phyloP scores from a whole-genome alignment of 306 rosid genomes.

The Sesbania bispinosa region DNA sequence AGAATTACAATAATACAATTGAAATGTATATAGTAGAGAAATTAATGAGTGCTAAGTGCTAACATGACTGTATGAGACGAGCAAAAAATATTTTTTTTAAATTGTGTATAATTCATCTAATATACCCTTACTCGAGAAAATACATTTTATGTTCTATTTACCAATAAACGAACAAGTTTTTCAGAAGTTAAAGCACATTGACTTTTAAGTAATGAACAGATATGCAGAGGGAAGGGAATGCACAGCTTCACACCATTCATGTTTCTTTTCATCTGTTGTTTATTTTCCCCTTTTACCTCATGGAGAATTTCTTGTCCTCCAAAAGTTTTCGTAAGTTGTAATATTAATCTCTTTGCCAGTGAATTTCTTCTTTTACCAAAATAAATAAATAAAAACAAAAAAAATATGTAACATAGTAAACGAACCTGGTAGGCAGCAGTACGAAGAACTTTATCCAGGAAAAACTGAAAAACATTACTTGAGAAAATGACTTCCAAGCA shows the following conservation, averaged over 20 bases:
- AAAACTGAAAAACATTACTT: slow-evolving; percentile 73
- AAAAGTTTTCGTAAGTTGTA: neutral
- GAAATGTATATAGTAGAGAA: neutral
- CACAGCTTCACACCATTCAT: neutral
- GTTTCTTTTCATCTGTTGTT: neutral
- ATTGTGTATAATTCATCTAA: neutral
- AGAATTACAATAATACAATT: neutral
- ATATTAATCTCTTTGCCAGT: neutral
- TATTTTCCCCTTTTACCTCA: neutral
- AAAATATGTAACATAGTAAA: slow-evolving; percentile 7
- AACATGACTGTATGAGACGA: neutral
- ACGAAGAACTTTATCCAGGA: slow-evolving; percentile 74
- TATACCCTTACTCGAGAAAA: neutral
- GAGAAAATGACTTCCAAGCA: slow-evolving; percentile 85
- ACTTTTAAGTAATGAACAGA: neutral
- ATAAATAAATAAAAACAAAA: neutral
- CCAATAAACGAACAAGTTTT: neutral
- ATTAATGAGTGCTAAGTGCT: neutral
- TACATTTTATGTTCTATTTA: neutral
- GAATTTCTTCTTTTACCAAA: neutral
- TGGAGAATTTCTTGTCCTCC: neutral
- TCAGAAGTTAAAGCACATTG: slow-evolving; percentile 2
- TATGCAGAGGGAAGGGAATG: neutral
- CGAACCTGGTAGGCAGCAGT: slow-evolving; percentile 89
- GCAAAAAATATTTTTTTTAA: neutral